Evolutionary conservation across 177 flowering plant species (phyloP).

Genomic region (Telopea speciosissima): DNA sequence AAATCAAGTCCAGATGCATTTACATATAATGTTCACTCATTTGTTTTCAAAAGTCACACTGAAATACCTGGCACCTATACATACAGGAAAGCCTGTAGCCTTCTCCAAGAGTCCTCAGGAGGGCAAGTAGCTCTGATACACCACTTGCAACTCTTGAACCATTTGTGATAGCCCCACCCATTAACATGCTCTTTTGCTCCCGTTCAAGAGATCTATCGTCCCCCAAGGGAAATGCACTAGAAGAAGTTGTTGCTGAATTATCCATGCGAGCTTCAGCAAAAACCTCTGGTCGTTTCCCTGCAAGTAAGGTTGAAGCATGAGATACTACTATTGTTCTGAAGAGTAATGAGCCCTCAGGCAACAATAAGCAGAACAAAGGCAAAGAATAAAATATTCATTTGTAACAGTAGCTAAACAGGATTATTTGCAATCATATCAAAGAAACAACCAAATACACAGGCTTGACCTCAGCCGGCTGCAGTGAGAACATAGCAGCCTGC

Average conservation of each 20-base stretch:
- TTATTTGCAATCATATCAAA: not conserved
- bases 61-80: constrained; percentile 76
- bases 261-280: constrained; percentile 58
- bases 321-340: not conserved
- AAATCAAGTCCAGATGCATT: not conserved
- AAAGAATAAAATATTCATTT: no score
- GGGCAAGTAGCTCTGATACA: constrained; percentile 58
- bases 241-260: constrained; percentile 25
- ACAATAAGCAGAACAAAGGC: constrained; percentile 2
- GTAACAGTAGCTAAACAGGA: not conserved
- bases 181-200: constrained; percentile 37
- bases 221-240: constrained; percentile 37
- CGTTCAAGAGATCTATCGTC: constrained; percentile 47
- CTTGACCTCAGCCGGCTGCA: not conserved
- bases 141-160: constrained; percentile 41
- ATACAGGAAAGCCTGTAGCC: constrained; percentile 80
- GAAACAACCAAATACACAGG: not conserved
- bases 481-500: not conserved
- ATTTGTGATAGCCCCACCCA: constrained; percentile 27
- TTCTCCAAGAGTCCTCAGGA: constrained; percentile 78
- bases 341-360: not conserved
- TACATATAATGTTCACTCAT: not conserved
- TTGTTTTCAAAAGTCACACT: constrained; percentile 1
- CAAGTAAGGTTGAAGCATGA: constrained; percentile 14
- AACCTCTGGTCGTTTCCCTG: constrained; percentile 58